Conservation (phyloP, 441 rosid genomes). For the Raphanus hybrid region DNA sequence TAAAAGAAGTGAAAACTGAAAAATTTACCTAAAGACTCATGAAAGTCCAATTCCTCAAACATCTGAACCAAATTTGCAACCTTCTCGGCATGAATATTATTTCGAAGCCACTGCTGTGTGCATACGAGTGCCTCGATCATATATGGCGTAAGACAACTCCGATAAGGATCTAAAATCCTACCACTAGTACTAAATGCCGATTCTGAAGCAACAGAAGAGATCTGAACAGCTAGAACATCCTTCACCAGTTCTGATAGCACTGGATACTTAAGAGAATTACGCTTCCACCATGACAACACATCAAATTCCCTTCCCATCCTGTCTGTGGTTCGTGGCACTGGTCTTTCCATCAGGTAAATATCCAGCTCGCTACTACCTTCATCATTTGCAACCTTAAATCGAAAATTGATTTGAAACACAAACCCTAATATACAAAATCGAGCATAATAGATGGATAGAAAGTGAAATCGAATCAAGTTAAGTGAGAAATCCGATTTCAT, state of each 20-base stretch:
- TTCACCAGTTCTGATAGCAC: too few relatives aligned
- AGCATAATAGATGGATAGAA: neutral
- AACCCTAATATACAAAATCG: neutral
- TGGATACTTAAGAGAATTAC: too few relatives aligned
- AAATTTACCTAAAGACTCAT: neutral
- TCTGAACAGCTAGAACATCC: too few relatives aligned
- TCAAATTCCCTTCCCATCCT: neutral
- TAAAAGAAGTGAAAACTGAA: too few relatives aligned
- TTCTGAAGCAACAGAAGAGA: neutral
- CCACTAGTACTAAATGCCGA: neutral
- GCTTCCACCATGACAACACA: neutral
- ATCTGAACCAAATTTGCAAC: neutral
- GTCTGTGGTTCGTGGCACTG: neutral
- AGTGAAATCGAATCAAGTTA: neutral
- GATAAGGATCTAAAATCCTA: neutral
- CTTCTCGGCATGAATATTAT: neutral
- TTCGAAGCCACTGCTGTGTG: neutral
- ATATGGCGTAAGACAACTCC: neutral
- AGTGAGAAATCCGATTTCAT: neutral
- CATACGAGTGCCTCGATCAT: neutral
- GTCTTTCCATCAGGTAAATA: too few relatives aligned
- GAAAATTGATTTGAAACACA: neutral
- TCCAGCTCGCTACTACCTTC: neutral
- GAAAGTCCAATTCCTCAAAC: neutral
- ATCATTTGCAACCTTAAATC: neutral